These are phyloP conservation scores for Candida germanica DNA, from an alignment of 805 yeast genomes.

Conservation along the genomic window DNA sequence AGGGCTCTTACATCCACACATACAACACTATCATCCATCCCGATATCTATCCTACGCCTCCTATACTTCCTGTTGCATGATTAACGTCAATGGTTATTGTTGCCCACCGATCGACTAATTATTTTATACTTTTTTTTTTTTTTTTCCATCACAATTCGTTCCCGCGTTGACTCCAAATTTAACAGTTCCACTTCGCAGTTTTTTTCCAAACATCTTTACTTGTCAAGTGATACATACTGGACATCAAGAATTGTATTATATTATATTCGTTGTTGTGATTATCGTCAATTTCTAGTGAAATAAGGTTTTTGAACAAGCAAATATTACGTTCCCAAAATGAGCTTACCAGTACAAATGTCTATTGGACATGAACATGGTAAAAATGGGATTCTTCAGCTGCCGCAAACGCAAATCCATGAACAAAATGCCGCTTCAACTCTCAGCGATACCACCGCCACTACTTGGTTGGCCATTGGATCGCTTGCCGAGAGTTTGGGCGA, in stretches of 20 bases:
- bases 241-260: no score
- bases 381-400: conserved; percentile 4
- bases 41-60: no score
- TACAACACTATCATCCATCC: no score
- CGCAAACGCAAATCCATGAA: conserved; percentile 2
- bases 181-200: conserved; percentile 4
- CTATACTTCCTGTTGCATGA: no score
- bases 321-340: conserved; percentile 15
- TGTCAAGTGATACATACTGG: no score
- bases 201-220: conserved; percentile 3
- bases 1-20: no score
- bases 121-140: no score
- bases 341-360: conserved; percentile 21
- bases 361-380: conserved; percentile 4
- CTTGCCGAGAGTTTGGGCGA: conserved; percentile 88
- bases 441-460: conserved; percentile 62
- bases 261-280: neutral
- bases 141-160: no score
- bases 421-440: conserved; percentile 16
- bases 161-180: conserved; percentile 2
- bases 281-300: conserved; percentile 1
- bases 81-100: no score
- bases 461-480: conserved; percentile 88
- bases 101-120: no score
- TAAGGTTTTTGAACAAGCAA: neutral